A percentile compares a stretch with the other conserved stretches of the same genome.
Conservation (phyloP, 176 grass and related monocot species). For the Rhynchospora pubera region DNA sequence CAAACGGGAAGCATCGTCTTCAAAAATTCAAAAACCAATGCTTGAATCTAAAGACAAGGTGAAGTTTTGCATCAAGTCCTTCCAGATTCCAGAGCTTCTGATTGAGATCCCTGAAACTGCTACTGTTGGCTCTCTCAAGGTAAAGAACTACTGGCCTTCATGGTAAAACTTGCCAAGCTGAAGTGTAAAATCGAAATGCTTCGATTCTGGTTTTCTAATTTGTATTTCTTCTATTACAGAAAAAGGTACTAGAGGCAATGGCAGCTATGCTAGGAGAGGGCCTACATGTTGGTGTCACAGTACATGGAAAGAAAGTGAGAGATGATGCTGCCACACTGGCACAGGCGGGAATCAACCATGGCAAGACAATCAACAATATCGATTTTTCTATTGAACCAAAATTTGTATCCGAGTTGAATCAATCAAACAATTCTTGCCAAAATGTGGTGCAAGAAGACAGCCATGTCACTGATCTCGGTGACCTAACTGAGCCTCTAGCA, state of each 20-base stretch:
- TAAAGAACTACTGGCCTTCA: slow-evolving; percentile 24
- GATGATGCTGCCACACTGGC: slow-evolving; percentile 73
- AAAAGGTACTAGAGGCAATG: slow-evolving; percentile 84
- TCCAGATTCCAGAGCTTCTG: slow-evolving; percentile 94
- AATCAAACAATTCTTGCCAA: slow-evolving; percentile 26
- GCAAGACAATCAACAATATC: slow-evolving; percentile 47
- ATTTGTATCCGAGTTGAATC: slow-evolving; percentile 4
- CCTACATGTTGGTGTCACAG: slow-evolving; percentile 61
- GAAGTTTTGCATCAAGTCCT: slow-evolving; percentile 85
- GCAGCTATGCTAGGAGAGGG: slow-evolving; percentile 76
- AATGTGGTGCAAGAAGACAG: slow-evolving; percentile 37
- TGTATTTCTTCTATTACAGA: slow-evolving; percentile 44
- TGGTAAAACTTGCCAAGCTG: not conserved
- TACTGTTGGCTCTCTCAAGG: slow-evolving; percentile 87
- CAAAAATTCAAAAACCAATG: slow-evolving; percentile 34
- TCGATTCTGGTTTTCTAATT: not conserved
- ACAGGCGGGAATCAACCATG: slow-evolving; percentile 56
- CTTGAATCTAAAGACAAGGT: slow-evolving; percentile 53
- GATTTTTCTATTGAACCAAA: slow-evolving; percentile 85
- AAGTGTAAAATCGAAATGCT: not conserved
- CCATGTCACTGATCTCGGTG: slow-evolving; percentile 44
- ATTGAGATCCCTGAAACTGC: slow-evolving; percentile 92
- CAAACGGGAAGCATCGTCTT: slow-evolving; percentile 45
- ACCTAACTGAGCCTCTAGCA: slow-evolving; percentile 61
- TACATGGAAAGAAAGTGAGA: slow-evolving; percentile 84